Conservation (phyloP, 1,284 basidiomycete species). For the Rhodotorula sp. region DNA sequence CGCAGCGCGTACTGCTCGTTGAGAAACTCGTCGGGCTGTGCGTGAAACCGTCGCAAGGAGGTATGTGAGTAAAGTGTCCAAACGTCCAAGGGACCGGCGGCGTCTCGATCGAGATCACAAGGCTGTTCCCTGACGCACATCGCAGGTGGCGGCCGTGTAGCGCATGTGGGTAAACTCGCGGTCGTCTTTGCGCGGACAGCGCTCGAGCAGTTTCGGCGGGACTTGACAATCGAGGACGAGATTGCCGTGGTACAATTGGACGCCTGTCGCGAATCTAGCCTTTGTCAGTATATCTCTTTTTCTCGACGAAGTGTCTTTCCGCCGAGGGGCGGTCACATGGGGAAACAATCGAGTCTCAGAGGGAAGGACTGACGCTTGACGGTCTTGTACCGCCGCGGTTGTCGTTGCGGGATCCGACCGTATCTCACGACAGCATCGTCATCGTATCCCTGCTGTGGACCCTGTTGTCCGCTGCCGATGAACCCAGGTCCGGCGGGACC, state of each 20-base stretch:
- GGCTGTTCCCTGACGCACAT: slow-evolving; percentile 48
- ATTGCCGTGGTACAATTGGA: slow-evolving; percentile 81
- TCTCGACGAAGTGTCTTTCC: slow-evolving; percentile 2
- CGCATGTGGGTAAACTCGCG: slow-evolving; percentile 94
- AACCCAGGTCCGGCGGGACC: background rate
- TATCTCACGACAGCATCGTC: slow-evolving; percentile 57
- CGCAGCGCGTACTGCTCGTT: slow-evolving; percentile 74
- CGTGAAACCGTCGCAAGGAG: background rate
- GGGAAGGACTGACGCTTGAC: slow-evolving; percentile 63
- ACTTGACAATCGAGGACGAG: slow-evolving; percentile 83
- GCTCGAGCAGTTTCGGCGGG: slow-evolving; percentile 76
- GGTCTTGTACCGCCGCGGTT: slow-evolving; percentile 82
- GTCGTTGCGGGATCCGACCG: slow-evolving; percentile 78
- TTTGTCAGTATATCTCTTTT: background rate
- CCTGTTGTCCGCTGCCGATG: background rate
- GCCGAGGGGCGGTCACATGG: background rate
- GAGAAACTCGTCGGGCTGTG: slow-evolving; percentile 74
- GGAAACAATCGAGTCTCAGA: background rate
- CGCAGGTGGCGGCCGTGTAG: slow-evolving; percentile 84
- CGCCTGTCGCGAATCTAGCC: slow-evolving; percentile 9
- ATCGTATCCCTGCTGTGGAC: background rate
- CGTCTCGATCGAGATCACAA: background rate
- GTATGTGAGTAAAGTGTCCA: background rate
- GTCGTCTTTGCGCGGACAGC: slow-evolving; percentile 69
- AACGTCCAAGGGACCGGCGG: background rate